A percentile compares a stretch with the other conserved stretches of the same genome.
Conservation (phyloP, 2,329 filamentous ascomycete species). For the Cryphonectria carpinicola region DNA sequence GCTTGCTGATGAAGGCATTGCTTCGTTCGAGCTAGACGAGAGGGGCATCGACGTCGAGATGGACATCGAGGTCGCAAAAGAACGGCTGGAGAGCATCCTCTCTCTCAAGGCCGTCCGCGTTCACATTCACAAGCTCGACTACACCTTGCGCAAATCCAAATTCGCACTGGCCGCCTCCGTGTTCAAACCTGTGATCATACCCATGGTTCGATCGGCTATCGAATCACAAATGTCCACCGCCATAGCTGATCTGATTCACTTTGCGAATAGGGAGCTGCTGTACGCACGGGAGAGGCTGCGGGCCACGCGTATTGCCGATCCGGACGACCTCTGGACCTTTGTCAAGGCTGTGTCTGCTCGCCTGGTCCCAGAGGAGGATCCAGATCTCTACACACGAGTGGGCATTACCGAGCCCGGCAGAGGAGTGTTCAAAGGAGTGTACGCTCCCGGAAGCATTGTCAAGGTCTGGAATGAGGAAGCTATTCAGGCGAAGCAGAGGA, state of each 20-base stretch:
- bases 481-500: conserved; percentile 67
- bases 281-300: conserved; percentile 86
- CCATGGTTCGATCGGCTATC: conserved; percentile 76
- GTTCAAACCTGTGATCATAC: conserved; percentile 80
- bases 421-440: conserved; percentile 78
- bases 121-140: conserved; percentile 84
- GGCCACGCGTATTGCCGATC: conserved; percentile 81
- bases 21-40: conserved; percentile 82
- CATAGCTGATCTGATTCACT: conserved; percentile 71
- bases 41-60: conserved; percentile 85
- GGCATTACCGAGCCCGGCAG: conserved; percentile 63
- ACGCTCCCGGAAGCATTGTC: conserved; percentile 86
- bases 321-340: conserved; percentile 80
- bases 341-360: conserved; percentile 80
- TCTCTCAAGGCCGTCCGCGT: conserved; percentile 77
- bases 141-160: conserved; percentile 73
- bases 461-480: conserved; percentile 89
- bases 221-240: conserved; percentile 76
- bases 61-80: conserved; percentile 80
- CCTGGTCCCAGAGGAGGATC: conserved; percentile 71
- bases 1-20: conserved; percentile 81
- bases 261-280: conserved; percentile 81
- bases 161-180: conserved; percentile 81
- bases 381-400: conserved; percentile 74
- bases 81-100: conserved; percentile 79